phyloP scores from a whole-genome alignment of 768 basidiomycete species.

The Auricularia cornea region DNA sequence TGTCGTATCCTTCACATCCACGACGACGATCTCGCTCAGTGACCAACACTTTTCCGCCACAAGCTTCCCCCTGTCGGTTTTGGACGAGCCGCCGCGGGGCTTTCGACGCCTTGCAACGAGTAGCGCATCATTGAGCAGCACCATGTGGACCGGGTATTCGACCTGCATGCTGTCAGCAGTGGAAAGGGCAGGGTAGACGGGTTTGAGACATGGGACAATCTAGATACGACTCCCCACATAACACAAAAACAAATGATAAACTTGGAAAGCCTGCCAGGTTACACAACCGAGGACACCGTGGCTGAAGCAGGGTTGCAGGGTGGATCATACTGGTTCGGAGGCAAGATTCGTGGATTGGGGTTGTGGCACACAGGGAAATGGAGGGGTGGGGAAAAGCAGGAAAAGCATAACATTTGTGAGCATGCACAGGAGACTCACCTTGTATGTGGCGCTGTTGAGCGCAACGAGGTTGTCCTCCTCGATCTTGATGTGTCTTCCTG shows the following conservation, averaged over 20 bases:
- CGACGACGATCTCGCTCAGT: constrained; percentile 85
- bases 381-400: no score
- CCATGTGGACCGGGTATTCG: constrained; percentile 78
- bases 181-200: no score
- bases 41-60: constrained; percentile 93
- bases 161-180: constrained; percentile 21
- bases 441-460: constrained; percentile 93
- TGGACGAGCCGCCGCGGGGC: constrained; percentile 38
- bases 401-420: no score
- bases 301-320: no score
- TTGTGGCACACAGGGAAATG: no score
- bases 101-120: constrained; percentile 75
- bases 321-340: no score
- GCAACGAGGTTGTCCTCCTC: constrained; percentile 78
- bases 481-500: constrained; percentile 83
- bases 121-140: constrained; percentile 85
- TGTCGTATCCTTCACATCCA: constrained; percentile 92
- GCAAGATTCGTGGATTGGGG: no score
- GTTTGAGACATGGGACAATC: no score
- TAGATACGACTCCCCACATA: no score
- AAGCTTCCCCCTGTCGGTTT: constrained; percentile 59
- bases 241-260: no score
- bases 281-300: no score
- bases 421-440: constrained; percentile 25
- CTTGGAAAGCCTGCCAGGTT: no score